Conservation (phyloP, 805 yeast genomes). For the Wilhelminamyces savonicus region DNA sequence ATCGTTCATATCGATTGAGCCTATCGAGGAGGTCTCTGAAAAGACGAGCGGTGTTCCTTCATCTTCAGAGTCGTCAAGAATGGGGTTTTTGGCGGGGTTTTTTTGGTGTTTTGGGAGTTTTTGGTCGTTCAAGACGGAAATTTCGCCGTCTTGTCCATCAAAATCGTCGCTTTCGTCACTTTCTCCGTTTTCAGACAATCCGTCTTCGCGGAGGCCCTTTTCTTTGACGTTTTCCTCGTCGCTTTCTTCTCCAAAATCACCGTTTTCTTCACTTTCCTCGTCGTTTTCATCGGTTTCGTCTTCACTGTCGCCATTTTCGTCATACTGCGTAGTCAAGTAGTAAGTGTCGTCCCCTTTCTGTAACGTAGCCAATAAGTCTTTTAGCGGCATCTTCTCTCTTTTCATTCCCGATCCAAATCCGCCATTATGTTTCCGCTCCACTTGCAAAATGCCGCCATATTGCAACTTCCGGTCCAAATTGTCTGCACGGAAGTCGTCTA, state of each 20-base stretch:
- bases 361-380: conserved; percentile 40
- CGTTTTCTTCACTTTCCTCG: conserved; percentile 4
- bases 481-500: conserved; percentile 22
- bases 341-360: conserved; percentile 37
- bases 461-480: conserved; percentile 31
- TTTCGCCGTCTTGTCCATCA: conserved; percentile 8
- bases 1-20: conserved; percentile 32
- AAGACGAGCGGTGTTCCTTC: conserved; percentile 11
- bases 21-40: conserved; percentile 31
- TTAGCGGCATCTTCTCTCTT: conserved; percentile 45
- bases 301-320: conserved; percentile 15
- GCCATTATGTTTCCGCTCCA: conserved; percentile 51
- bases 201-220: background rate
- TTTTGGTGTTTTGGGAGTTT: conserved; percentile 4
- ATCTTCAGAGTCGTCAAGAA: conserved; percentile 13
- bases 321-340: conserved; percentile 69
- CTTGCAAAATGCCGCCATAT: conserved; percentile 37
- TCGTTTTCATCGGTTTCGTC: conserved; percentile 1
- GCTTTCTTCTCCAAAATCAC: conserved; percentile 6
- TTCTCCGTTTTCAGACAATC: conserved; percentile 5
- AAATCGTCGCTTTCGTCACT: conserved; percentile 8
- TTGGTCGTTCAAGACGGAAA: conserved; percentile 5
- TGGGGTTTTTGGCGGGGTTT: conserved; percentile 8
- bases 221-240: conserved; percentile 5
- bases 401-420: conserved; percentile 66